Base-by-base conservation (phyloP, 1,284 basidiomycete genomes). In the Ustilago crameri region DNA sequence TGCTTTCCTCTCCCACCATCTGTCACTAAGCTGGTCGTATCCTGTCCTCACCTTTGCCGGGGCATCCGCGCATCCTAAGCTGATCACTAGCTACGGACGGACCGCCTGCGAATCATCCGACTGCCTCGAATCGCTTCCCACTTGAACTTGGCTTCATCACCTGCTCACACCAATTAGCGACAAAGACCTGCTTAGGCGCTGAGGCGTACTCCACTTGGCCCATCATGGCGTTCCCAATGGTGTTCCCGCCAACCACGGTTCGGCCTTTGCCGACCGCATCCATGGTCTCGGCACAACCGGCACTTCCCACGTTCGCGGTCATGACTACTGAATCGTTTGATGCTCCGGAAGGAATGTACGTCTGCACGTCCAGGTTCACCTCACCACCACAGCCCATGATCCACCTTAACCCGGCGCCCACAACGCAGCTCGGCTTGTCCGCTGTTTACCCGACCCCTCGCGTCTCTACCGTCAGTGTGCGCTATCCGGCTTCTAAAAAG, bases 281-380 rank as follows among this genome's bases (percentile, higher is more conserved):
- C 15, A 47, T 65, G 3, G 43, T 65, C 15, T 65, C 62, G 37
- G 50, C 68, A 18, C 68, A 71, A 37, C 53, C 51, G 12, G 44
- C 57, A 17, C 45, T 51, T 20, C 46, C 63, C 14, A 27, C 37
- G 3, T 55, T 54, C 26, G 51, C 69, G 24, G 63, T 60, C 51
- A 72, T 72, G 63, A 58, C 57, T 51, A 71, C 62, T 34, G 68
- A 72, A 12, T 64, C 63, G 26, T 75, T 75, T 30, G 73, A 73
- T 17, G 64, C 74, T 24, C 76, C 76, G 17, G 76, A 78, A 43
- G 76, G 76, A n/a, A 47, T 61, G 49, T 78, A 78, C 43, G 57
- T 63, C 20, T 70, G 74, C 53, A 56, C 63, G 2, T 73, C 66
- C 9, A 67, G 74, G 41, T 58, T 66, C 34, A 76, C 63, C 38